Evolutionary conservation across 495 filamentous ascomycete genomes (phyloP).

Genomic region (Podospora pseudoanserina): DNA sequence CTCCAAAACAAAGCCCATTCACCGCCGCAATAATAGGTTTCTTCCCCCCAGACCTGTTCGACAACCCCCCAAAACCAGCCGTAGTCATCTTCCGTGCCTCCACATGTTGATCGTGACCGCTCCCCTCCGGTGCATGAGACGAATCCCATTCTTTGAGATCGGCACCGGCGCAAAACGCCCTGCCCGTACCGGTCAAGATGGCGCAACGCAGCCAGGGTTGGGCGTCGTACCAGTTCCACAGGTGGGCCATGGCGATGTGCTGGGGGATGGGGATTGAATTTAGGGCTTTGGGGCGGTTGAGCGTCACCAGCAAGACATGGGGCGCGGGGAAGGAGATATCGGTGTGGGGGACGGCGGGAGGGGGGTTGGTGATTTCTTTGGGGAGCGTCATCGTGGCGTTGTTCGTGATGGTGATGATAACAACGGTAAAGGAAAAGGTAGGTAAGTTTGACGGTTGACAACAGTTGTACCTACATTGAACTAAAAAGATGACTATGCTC

Average conservation of each 20-base stretch:
- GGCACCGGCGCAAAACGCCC: conserved; percentile 57
- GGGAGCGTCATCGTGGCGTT: not conserved
- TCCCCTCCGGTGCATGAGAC: conserved; percentile 42
- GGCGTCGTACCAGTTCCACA: conserved; percentile 58
- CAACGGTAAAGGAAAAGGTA: not conserved
- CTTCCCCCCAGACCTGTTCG: conserved; percentile 50
- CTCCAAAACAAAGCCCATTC: conserved; percentile 71
- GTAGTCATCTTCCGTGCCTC: conserved; percentile 39
- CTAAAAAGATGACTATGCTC: too few species aligned
- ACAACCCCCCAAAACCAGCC: conserved; percentile 49
- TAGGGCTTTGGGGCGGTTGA: conserved; percentile 56
- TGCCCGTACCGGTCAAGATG: conserved; percentile 51
- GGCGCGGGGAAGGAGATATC: conserved; percentile 53
- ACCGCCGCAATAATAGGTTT: conserved; percentile 78
- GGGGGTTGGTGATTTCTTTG: conserved; percentile 1
- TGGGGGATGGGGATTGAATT: conserved; percentile 54
- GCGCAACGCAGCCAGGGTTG: conserved; percentile 55
- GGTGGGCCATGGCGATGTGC: conserved; percentile 48
- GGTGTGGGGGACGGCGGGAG: conserved; percentile 29
- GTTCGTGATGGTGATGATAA: not conserved
- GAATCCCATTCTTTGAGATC: conserved; percentile 52
- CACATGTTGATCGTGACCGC: conserved; percentile 14
- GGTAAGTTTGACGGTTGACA: not conserved
- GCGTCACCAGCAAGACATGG: conserved; percentile 57
- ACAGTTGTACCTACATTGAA: not conserved